Conservation (phyloP, 2,329 filamentous ascomycete species). For the Fusarium scirpi region DNA sequence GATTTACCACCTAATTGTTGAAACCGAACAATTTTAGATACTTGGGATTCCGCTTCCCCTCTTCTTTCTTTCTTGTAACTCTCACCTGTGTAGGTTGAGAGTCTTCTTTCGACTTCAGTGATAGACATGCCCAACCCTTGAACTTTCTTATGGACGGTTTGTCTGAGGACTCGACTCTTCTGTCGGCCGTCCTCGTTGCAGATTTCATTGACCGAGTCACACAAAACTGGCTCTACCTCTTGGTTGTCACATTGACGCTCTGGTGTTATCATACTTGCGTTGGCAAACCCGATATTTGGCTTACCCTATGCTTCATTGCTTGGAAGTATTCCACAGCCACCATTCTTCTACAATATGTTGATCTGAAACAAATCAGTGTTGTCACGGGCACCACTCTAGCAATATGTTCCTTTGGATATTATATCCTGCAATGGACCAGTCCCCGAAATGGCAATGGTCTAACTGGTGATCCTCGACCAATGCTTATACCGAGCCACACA, state of each 20-base stretch:
- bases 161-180: constrained; percentile 43
- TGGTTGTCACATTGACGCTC: not conserved
- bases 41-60: not conserved
- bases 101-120: constrained; percentile 1
- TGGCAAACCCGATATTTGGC: constrained; percentile 41
- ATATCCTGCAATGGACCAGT: not conserved
- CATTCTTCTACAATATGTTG: constrained; percentile 5
- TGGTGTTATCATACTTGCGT: constrained; percentile 40
- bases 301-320: constrained; percentile 42
- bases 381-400: not conserved
- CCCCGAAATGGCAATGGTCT: not conserved
- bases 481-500: constrained; percentile 74
- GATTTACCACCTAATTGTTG: not conserved
- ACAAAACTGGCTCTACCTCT: not conserved
- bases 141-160: constrained; percentile 46
- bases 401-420: not conserved
- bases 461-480: constrained; percentile 50
- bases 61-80: constrained; percentile 5
- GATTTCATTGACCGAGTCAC: constrained; percentile 38
- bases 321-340: constrained; percentile 33
- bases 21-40: not conserved
- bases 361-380: constrained; percentile 5
- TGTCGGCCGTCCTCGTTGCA: constrained; percentile 30
- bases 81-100: constrained; percentile 1
- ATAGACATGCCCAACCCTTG: constrained; percentile 26